Evolutionary conservation across 148 eudicot genomes (phyloP), one percentile per base, ranked within the genome.

Genomic region (Beta vulgaris): DNA sequence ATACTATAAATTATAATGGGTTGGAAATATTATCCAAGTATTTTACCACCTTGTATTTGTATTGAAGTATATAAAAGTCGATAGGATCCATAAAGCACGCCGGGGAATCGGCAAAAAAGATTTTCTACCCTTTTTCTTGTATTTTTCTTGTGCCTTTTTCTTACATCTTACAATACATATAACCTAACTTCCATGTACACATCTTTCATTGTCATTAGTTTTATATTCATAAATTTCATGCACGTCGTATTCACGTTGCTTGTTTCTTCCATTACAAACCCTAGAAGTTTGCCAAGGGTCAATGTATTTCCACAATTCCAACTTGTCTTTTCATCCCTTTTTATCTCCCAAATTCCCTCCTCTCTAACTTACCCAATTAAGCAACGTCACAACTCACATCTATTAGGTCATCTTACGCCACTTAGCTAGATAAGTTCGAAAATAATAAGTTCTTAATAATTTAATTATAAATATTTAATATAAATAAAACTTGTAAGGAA

Each of bases 181-280:
- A 42, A 61, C 83, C 76, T 65, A 76, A 44, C 46, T 70, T 73
- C 32, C 6, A 75, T 75, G 19, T 9, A 73, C 34, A 46, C 14
- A 64, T 32, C 68, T 35, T 8, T 53, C 53, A 37, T 60, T 19
- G 18, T 70, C 69, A n/a, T 59, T 11, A 15, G 58, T 35, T n/a
- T 65, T 11, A 21, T 71, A 71, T 39, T 55, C 40, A 23, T 25
- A 49, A 76, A 59, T 77, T 78, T 68, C 86, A 83, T 83, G 86
- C 88, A 81, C 85, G 85, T 85, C 83, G 44, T 66, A 74, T 73
- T 81, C 84, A 81, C 80, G 75, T 77, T 76, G 58, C 46, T 71
- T 32, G 19, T 69, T 72, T 77, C 69, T 25, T 55, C 15, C 43
- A 48, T 75, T 5, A 63, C 70, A 75, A 54, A 37, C 73, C 77